Evolutionary conservation across 2,329 filamentous ascomycete genomes (phyloP).

Genomic region (Aureobasidium sp.): DNA sequence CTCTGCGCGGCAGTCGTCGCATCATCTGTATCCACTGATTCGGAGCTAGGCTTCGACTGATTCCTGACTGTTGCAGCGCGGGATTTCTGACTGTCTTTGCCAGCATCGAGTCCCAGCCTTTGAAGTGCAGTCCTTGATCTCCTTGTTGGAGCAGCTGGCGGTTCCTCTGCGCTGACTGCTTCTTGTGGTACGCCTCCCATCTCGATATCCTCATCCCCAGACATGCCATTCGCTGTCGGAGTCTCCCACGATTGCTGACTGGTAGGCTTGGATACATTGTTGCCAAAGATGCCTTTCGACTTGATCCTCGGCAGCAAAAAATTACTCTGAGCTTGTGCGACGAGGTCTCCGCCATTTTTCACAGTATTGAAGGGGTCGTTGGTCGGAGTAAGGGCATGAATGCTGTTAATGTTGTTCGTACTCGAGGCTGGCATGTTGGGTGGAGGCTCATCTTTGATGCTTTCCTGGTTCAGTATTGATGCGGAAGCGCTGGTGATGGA

Average conservation of each 20-base stretch:
- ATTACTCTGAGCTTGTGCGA: slow-evolving; percentile 5
- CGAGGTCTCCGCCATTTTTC: slow-evolving; percentile 6
- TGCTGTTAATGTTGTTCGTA: slow-evolving; percentile 20
- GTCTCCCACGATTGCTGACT: slow-evolving; percentile 31
- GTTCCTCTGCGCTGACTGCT: slow-evolving; percentile 27
- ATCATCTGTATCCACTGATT: slow-evolving; percentile 29
- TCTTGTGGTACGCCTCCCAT: slow-evolving; percentile 22
- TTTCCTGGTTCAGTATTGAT: slow-evolving; percentile 16
- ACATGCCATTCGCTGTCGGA: slow-evolving; percentile 35
- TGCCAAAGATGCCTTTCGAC: slow-evolving; percentile 14
- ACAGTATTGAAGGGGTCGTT: slow-evolving; percentile 37
- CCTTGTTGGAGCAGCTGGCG: slow-evolving; percentile 40
- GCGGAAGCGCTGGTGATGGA: slow-evolving; percentile 31
- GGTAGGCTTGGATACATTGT: slow-evolving; percentile 1
- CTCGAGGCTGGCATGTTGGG: slow-evolving; percentile 16
- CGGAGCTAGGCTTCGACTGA: slow-evolving; percentile 31
- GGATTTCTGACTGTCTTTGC: slow-evolving; percentile 29
- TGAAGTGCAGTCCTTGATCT: slow-evolving; percentile 27
- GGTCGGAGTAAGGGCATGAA: slow-evolving; percentile 24
- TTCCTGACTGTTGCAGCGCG: slow-evolving; percentile 31
- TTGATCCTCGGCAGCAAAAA: slow-evolving; percentile 15
- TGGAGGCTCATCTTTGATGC: slow-evolving; percentile 23
- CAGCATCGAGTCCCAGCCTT: slow-evolving; percentile 22
- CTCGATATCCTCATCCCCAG: slow-evolving; percentile 35
- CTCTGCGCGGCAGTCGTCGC: slow-evolving; percentile 9